phyloP scores from a whole-genome alignment of 306 rosid species.

The Amphicarpaea edgeworthii region DNA sequence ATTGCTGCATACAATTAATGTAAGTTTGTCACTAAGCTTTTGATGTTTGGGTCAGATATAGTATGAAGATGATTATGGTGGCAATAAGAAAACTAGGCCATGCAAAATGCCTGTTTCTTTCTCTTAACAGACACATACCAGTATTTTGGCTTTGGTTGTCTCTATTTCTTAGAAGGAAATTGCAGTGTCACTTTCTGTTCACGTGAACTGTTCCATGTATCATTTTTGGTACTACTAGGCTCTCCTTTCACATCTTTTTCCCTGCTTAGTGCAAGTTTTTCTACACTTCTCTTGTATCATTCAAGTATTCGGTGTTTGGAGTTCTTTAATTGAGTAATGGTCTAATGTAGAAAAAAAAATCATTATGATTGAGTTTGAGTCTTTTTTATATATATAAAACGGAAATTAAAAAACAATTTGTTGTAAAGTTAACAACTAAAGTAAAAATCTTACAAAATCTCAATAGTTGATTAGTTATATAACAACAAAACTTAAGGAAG shows the following conservation, averaged over 20 bases:
- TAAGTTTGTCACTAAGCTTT: background rate
- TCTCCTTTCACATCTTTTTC: constrained; percentile 7
- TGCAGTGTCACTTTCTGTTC: constrained; percentile 30
- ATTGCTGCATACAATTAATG: background rate
- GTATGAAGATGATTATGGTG: constrained; percentile 1
- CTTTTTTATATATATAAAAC: too few relatives aligned
- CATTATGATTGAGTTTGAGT: too few relatives aligned
- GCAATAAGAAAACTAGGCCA: constrained; percentile 16
- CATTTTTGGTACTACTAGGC: background rate
- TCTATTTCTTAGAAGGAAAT: constrained; percentile 5
- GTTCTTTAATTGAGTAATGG: background rate
- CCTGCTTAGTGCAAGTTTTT: constrained; percentile 1
- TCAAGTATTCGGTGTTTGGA: constrained; percentile 1
- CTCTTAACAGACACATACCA: constrained; percentile 11
- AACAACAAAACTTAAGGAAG: background rate
- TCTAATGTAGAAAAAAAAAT: too few relatives aligned
- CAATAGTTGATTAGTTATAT: background rate
- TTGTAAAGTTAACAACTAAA: too few relatives aligned
- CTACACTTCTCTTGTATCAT: too few relatives aligned
- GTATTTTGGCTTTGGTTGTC: background rate
- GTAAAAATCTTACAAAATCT: too few relatives aligned
- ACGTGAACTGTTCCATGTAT: constrained; percentile 12
- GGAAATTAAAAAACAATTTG: too few relatives aligned
- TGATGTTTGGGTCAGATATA: background rate
- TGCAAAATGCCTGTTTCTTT: constrained; percentile 29